These are phyloP conservation scores for Beauveria sp. DNA, from an alignment of 2,329 filamentous ascomycete genomes.

Conservation along the genomic window DNA sequence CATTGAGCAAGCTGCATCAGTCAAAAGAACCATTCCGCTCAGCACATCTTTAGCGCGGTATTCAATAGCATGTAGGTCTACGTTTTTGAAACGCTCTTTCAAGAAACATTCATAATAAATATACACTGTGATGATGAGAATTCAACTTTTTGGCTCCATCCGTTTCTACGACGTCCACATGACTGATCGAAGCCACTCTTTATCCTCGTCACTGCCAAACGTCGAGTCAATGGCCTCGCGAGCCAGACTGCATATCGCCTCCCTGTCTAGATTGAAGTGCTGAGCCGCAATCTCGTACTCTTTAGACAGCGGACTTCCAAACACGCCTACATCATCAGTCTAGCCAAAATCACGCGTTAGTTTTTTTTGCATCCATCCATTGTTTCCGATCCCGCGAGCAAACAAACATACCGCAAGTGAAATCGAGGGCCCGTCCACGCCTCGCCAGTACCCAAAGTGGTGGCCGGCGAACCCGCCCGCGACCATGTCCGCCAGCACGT, in stretches of 20 bases:
- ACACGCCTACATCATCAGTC: constrained; percentile 81
- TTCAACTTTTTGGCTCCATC: not conserved
- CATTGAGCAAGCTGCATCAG: not conserved
- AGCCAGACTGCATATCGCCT: constrained; percentile 46
- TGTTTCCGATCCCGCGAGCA: too few species aligned
- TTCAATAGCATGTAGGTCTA: constrained; percentile 9
- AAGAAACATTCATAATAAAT: not conserved
- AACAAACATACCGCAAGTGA: constrained; percentile 56
- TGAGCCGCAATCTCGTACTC: constrained; percentile 67
- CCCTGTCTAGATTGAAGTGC: constrained; percentile 53
- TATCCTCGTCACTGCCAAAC: constrained; percentile 58
- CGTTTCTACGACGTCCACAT: constrained; percentile 34
- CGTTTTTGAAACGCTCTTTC: not conserved
- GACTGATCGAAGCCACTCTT: constrained; percentile 41
- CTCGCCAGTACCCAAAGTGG: constrained; percentile 70
- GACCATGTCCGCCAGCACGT: constrained; percentile 69
- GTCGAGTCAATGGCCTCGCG: constrained; percentile 55
- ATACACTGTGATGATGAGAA: not conserved
- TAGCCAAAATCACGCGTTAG: constrained; percentile 23
- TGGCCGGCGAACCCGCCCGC: constrained; percentile 58
- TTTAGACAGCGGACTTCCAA: constrained; percentile 66
- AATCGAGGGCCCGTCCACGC: constrained; percentile 49
- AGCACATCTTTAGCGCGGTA: constrained; percentile 4
- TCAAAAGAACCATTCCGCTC: constrained; percentile 8
- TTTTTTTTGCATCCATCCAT: too few species aligned